phyloP scores from a whole-genome alignment of 148 eudicot species.

The Rhododendron molle region DNA sequence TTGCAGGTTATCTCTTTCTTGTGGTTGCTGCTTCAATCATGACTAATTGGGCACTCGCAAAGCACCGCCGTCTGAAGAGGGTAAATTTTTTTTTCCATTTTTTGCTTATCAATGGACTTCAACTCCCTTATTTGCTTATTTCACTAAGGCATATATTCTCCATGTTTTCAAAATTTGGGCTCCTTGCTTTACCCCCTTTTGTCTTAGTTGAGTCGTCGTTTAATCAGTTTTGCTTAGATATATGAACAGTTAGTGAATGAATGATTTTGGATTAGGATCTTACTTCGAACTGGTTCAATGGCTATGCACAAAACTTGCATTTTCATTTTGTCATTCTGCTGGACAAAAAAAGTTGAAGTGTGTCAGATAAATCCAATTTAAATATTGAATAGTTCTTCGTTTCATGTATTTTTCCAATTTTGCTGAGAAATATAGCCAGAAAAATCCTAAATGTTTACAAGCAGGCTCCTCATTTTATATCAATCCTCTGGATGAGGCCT shows the following conservation, averaged over 20 bases:
- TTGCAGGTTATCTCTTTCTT: slow-evolving; percentile 78
- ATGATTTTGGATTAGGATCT: neutral
- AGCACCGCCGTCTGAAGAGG: slow-evolving; percentile 88
- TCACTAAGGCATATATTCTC: neutral
- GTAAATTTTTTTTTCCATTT: slow-evolving; percentile 33
- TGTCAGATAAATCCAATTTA: neutral
- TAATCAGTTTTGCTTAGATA: neutral
- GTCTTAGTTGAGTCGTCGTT: neutral
- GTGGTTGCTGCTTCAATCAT: slow-evolving; percentile 84
- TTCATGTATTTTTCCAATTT: neutral
- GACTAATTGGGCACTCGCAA: slow-evolving; percentile 98
- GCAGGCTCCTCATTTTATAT: neutral
- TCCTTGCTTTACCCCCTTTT: neutral
- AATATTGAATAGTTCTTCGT: neutral
- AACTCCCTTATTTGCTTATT: neutral
- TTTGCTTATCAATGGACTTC: neutral
- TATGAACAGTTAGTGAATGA: neutral
- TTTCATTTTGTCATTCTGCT: neutral
- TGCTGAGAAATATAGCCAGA: neutral
- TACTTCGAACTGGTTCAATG: neutral
- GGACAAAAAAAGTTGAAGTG: neutral
- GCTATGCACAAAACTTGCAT: neutral
- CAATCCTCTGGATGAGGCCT: neutral
- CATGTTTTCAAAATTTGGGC: neutral
- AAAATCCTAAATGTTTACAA: neutral